Percentiles rank a stretch among this genome's conserved stretches.
Evolutionary conservation across 257 asterid species (phyloP).

Genomic region (Nicotiana otophora): DNA sequence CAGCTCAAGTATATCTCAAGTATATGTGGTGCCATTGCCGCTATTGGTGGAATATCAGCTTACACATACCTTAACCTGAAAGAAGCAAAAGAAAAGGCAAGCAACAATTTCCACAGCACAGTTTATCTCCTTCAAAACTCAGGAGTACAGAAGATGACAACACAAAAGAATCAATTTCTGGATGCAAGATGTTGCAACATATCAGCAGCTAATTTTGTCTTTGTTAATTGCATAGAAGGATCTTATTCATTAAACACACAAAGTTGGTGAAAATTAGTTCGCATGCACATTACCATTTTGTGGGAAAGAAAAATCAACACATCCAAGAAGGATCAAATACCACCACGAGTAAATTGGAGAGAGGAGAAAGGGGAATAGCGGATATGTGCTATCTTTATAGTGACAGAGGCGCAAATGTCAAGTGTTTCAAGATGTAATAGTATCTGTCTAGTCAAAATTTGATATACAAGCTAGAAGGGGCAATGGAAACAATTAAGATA

Average conservation of each 20-base stretch:
- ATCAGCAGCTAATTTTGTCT: too few species aligned
- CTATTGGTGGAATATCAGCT: conserved; percentile 53
- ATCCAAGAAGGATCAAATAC: background rate
- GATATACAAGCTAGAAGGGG: conserved; percentile 8
- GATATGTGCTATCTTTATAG: background rate
- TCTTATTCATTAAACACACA: background rate
- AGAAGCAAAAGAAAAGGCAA: background rate
- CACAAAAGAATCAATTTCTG: background rate
- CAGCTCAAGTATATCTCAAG: conserved; percentile 12
- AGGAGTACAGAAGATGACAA: too few species aligned
- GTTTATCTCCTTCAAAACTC: too few species aligned
- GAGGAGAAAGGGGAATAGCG: background rate
- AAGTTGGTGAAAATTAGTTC: background rate
- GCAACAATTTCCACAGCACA: too few species aligned
- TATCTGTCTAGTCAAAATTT: conserved; percentile 1
- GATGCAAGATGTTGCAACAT: background rate
- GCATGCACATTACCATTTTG: background rate
- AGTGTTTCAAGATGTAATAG: background rate
- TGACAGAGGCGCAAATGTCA: background rate
- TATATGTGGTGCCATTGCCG: conserved; percentile 53
- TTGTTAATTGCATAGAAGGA: background rate
- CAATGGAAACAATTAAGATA: background rate
- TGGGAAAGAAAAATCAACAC: background rate
- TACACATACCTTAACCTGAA: too few species aligned
- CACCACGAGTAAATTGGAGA: background rate